phyloP scores from a whole-genome alignment of 192 early-diverging fungal species.

The Coemansia sp. region DNA sequence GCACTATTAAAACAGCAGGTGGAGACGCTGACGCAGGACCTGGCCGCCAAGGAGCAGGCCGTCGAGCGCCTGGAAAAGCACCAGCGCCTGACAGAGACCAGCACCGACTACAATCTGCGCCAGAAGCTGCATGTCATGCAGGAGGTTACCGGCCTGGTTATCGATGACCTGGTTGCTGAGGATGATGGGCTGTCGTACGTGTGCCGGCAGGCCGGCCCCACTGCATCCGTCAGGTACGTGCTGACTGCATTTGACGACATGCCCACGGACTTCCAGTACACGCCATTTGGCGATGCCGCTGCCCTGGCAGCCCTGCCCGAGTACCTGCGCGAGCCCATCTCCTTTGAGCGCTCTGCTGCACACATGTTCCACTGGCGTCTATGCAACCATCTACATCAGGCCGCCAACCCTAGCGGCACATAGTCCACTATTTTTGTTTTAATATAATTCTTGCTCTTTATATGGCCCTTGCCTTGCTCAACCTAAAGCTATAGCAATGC shows the following conservation, averaged over 20 bases:
- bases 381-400: constrained; percentile 40
- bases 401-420: background rate
- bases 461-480: too few relatives aligned
- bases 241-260: constrained; percentile 46
- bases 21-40: constrained; percentile 40
- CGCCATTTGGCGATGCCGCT: constrained; percentile 23
- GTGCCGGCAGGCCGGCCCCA: constrained; percentile 34
- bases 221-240: constrained; percentile 21
- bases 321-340: constrained; percentile 44
- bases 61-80: constrained; percentile 46
- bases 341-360: constrained; percentile 34
- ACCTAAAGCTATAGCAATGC: too few relatives aligned
- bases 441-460: constrained; percentile 1
- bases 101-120: constrained; percentile 50
- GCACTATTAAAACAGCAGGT: constrained; percentile 32
- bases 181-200: constrained; percentile 48
- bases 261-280: constrained; percentile 48
- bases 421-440: background rate
- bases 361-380: constrained; percentile 54
- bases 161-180: constrained; percentile 43
- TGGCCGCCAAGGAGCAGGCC: constrained; percentile 39
- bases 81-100: constrained; percentile 39
- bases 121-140: constrained; percentile 37
- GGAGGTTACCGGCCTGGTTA: constrained; percentile 37
- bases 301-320: constrained; percentile 27